A percentile compares a stretch with the other conserved stretches of the same genome.
These are phyloP conservation scores for Didymella keratinophila DNA, from an alignment of 2,329 filamentous ascomycete species.

Conservation along the genomic window DNA sequence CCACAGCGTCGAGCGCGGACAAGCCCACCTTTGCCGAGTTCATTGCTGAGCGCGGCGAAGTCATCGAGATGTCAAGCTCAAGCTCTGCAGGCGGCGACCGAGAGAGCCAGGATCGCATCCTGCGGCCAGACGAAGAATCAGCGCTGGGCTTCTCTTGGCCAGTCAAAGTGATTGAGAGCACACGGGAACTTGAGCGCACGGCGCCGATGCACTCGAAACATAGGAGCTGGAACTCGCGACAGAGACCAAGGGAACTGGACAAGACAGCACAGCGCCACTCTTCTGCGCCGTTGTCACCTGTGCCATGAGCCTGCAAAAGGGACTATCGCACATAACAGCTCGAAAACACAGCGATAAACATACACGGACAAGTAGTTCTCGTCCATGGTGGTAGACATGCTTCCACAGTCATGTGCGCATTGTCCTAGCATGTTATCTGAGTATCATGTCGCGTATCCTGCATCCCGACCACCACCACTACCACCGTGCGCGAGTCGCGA, in stretches of 20 bases:
- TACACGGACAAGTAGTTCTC: background rate
- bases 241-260: background rate
- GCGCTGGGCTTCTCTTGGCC: slow-evolving; percentile 6
- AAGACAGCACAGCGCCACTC: background rate
- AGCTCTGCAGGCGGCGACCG: slow-evolving; percentile 5
- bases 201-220: slow-evolving; percentile 12
- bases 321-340: background rate
- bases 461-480: background rate
- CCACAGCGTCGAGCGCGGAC: background rate
- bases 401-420: background rate
- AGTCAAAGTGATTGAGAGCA: slow-evolving; percentile 1
- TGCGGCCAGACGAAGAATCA: background rate
- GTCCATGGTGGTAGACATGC: background rate
- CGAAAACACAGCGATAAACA: background rate
- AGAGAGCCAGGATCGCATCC: slow-evolving; percentile 17
- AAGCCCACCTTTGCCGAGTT: slow-evolving; percentile 14
- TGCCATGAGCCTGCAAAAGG: background rate
- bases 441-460: background rate
- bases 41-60: slow-evolving; percentile 9
- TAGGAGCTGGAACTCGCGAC: slow-evolving; percentile 5
- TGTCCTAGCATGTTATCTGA: background rate
- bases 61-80: slow-evolving; percentile 17
- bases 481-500: background rate
- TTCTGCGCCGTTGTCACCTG: slow-evolving; percentile 2
- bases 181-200: slow-evolving; percentile 1